phyloP scores from a whole-genome alignment of 2,329 filamentous ascomycete genomes.

The Cryphonectria naterciae region DNA sequence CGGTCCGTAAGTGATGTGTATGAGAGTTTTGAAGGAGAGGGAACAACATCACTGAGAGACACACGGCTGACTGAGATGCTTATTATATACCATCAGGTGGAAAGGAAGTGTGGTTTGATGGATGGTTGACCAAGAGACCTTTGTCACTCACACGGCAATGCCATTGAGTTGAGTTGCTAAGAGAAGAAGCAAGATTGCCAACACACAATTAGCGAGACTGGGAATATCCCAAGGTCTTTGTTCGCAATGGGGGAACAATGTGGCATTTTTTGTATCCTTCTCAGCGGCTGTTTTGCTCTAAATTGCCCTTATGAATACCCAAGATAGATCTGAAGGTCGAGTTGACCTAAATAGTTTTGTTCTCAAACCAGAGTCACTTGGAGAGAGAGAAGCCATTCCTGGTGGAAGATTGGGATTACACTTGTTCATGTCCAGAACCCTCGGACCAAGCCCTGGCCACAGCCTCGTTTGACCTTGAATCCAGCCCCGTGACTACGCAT shows the following conservation, averaged over 20 bases:
- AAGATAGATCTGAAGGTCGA: neutral
- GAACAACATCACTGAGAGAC: neutral
- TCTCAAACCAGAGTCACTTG: no score
- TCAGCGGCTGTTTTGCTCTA: neutral
- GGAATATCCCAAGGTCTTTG: neutral
- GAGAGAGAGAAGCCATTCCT: no score
- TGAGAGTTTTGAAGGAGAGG: neutral
- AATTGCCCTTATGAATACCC: neutral
- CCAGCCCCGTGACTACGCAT: no score
- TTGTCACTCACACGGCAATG: neutral
- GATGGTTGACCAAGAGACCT: neutral
- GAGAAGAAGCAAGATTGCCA: neutral
- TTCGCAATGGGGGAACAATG: neutral
- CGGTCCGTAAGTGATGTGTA: neutral
- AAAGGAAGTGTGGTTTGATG: neutral
- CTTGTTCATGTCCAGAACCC: no score
- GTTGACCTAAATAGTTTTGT: no score
- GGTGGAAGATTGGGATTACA: no score
- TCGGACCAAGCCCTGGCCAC: no score
- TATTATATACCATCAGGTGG: neutral
- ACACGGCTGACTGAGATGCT: neutral
- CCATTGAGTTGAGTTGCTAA: neutral
- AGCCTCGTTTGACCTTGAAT: no score
- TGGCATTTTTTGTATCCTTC: neutral
- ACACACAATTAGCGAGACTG: neutral